Evolutionary conservation across 2,329 filamentous ascomycete species (phyloP).

Genomic region (Penicillium sp.): DNA sequence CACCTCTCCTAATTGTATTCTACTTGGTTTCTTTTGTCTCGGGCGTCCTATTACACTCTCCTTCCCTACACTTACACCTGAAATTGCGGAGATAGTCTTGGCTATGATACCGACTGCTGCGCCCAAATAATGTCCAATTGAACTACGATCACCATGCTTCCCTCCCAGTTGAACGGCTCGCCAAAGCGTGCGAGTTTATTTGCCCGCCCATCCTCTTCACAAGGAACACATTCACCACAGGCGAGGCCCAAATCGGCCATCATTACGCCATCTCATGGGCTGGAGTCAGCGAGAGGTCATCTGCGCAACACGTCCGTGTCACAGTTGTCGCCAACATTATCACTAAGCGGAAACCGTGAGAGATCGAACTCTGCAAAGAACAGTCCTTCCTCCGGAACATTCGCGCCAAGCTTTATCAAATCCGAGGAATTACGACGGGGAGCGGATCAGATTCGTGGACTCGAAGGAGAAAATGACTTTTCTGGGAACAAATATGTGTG

Average conservation of each 20-base stretch:
- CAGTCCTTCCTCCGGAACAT: conserved; percentile 71
- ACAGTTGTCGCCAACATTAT: conserved; percentile 51
- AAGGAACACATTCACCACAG: conserved; percentile 49
- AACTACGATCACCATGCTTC: conserved; percentile 48
- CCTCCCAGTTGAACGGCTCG: conserved; percentile 60
- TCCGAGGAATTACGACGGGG: conserved; percentile 69
- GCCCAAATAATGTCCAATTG: conserved; percentile 33
- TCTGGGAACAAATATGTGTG: conserved; percentile 98
- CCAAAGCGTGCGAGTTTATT: conserved; percentile 82
- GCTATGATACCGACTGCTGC: conserved; percentile 20
- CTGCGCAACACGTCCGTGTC: conserved; percentile 68
- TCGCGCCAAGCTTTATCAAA: conserved; percentile 95
- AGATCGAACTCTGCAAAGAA: conserved; percentile 66
- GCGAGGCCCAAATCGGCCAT: conserved; percentile 72
- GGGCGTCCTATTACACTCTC: background rate
- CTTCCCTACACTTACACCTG: background rate
- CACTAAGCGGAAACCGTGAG: conserved; percentile 42
- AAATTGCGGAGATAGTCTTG: conserved; percentile 4
- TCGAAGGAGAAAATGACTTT: conserved; percentile 98
- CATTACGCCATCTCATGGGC: conserved; percentile 58
- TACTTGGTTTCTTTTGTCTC: background rate
- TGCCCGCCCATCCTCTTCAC: conserved; percentile 64
- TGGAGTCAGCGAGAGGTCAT: conserved; percentile 54
- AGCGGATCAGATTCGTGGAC: conserved; percentile 61
- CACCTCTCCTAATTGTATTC: background rate